phyloP scores from a whole-genome alignment of 1,284 basidiomycete genomes.

The Cerrena zonata region DNA sequence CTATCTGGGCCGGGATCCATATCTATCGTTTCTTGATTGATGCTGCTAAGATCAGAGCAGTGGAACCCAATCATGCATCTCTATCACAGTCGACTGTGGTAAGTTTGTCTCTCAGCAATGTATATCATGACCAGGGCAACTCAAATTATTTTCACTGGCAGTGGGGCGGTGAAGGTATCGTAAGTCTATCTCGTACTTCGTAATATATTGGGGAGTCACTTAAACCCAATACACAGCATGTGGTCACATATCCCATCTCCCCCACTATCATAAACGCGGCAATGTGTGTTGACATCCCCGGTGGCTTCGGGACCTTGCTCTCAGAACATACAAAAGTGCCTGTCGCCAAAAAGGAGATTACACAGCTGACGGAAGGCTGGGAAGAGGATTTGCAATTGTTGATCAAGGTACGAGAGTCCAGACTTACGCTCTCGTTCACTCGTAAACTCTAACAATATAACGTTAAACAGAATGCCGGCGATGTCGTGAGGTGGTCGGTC shows the following conservation, averaged over 20 bases:
- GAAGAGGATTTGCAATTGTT: not conserved
- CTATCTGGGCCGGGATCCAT: conserved; percentile 38
- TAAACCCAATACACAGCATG: not conserved
- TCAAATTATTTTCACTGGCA: no score
- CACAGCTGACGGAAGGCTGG: not conserved
- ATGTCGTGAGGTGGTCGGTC: conserved; percentile 33
- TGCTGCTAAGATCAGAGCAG: conserved; percentile 27
- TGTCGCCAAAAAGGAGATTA: not conserved
- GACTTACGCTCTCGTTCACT: no score
- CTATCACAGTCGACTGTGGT: not conserved
- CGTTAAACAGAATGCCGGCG: not conserved
- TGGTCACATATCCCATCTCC: not conserved
- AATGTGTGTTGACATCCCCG: not conserved
- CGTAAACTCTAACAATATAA: no score
- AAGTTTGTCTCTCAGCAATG: no score
- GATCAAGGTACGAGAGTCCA: not conserved
- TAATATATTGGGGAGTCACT: not conserved
- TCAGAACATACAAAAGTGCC: not conserved
- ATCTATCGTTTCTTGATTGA: conserved; percentile 36
- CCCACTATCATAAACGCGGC: not conserved
- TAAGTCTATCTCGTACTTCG: not conserved
- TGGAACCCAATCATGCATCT: conserved; percentile 7
- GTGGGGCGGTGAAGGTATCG: not conserved
- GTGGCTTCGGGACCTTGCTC: not conserved
- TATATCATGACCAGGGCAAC: no score